Evolutionary conservation across 2,329 filamentous ascomycete genomes (phyloP).

Genomic region (Xylariaceae sp.): DNA sequence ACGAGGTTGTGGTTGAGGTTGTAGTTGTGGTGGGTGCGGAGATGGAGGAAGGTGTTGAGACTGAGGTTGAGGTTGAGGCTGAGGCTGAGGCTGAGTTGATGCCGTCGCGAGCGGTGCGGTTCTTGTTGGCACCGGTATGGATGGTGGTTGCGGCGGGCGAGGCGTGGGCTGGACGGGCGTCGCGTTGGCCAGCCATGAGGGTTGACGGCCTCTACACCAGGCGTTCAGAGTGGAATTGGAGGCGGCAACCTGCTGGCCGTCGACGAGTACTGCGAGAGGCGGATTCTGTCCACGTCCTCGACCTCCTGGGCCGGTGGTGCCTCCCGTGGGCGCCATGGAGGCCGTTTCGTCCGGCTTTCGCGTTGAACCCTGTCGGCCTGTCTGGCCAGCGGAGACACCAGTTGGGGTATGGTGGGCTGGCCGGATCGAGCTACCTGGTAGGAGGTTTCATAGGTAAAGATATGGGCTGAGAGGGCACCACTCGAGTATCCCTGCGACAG

Average conservation of each 20-base stretch:
- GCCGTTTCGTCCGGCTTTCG: conserved; percentile 7
- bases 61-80: conserved; percentile 4
- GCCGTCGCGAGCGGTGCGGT: conserved; percentile 17
- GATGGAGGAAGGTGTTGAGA: conserved; percentile 16
- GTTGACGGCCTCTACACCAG: conserved; percentile 46
- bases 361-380: conserved; percentile 10
- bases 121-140: conserved; percentile 14
- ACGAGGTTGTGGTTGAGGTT: conserved; percentile 7
- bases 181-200: conserved; percentile 42
- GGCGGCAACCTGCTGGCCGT: conserved; percentile 42
- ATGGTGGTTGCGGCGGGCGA: conserved; percentile 30
- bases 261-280: background rate
- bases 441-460: conserved; percentile 9
- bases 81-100: conserved; percentile 8
- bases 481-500: too few relatives aligned
- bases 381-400: conserved; percentile 20
- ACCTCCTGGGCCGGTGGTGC: conserved; percentile 11
- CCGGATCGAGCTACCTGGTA: conserved; percentile 1
- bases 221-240: conserved; percentile 50
- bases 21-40: background rate
- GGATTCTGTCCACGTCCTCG: conserved; percentile 6
- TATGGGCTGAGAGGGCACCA: too few relatives aligned
- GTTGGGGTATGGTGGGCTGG: conserved; percentile 10
- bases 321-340: conserved; percentile 36
- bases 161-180: conserved; percentile 40